These are phyloP conservation scores for Lagenidium giganteum DNA, from an alignment of 352 stramenopile genomes.

Conservation along the genomic window DNA sequence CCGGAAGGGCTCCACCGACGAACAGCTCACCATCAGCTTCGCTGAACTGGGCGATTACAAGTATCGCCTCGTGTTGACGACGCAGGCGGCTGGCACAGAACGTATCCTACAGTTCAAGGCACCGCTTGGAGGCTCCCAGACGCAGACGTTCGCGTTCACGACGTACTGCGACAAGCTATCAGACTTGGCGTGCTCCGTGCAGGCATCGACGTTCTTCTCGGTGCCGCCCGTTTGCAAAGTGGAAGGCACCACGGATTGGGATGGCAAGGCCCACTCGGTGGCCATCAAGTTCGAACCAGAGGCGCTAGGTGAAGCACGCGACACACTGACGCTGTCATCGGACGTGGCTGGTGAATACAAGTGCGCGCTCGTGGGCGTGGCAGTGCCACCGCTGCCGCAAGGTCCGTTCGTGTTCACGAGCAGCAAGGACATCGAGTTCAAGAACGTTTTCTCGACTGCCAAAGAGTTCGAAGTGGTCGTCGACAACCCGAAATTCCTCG, in stretches of 20 bases:
- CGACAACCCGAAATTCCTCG: conserved; percentile 70
- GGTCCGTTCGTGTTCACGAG: conserved; percentile 74
- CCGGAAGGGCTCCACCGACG: conserved; percentile 31
- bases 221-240: conserved; percentile 42
- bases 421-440: conserved; percentile 80
- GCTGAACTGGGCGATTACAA: conserved; percentile 85
- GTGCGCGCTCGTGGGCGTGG: conserved; percentile 76
- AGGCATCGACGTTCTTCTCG: conserved; percentile 65
- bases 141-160: conserved; percentile 77
- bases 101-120: conserved; percentile 79
- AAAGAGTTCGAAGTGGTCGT: conserved; percentile 76
- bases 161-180: conserved; percentile 30
- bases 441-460: conserved; percentile 82
- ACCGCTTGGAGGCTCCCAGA: conserved; percentile 68
- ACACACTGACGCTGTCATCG: conserved; percentile 66
- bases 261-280: conserved; percentile 57
- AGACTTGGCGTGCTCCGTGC: conserved; percentile 56
- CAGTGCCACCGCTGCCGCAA: conserved; percentile 70
- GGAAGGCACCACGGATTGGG: conserved; percentile 59
- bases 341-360: conserved; percentile 76
- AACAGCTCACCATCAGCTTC: conserved; percentile 67
- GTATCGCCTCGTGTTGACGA: conserved; percentile 77
- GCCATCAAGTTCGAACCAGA: conserved; percentile 87
- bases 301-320: conserved; percentile 76
- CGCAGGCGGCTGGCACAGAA: conserved; percentile 63